Base-by-base conservation (phyloP, 2,329 filamentous ascomycete genomes). In the Tetracladium maxilliforme region DNA sequence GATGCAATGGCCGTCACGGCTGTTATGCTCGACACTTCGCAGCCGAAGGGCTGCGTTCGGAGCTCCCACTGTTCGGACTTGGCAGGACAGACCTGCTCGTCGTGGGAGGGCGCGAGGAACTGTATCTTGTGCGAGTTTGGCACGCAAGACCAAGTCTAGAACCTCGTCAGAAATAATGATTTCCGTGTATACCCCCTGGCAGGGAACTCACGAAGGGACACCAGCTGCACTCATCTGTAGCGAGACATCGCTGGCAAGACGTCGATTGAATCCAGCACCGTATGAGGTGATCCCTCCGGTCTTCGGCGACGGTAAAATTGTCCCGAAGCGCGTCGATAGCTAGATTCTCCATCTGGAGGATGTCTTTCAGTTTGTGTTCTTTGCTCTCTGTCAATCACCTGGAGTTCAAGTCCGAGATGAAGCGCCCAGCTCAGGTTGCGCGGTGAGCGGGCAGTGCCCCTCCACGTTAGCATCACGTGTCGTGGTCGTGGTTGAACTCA, bases 21-120 rank as follows among this genome's bases (percentile, higher is more conserved):
- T 2, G 52, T 58, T 26, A 56, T 49, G 14, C 52, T 56, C 6
- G 50, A 56, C 14, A 56, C 51, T 30, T 53, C 44, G 26, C 51
- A 56, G 13, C 54, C 53, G 2, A 57, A 30, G 2, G 47, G 43
- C 6, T 34, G 41, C 12, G 52, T 50, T 11, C 54, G 44, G 6
- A 58, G 25, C 31, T 56, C 54, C 54, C 52, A 58, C 11, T 51
- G 37, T 40, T 59, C 58, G 6, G 52, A 52, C 51, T 51, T 56
- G 30, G 64, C 50, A 6, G 65, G 66, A 33, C 65, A 70, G 7
- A 67, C 48, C 24, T 59, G 42, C 20, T 56, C 45, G 28, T 66
- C 48, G 36, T 51, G 58, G 3, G 58, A 54, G 3, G 64, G 65
- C 3, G 62, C 62, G 10, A 70, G 45, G 16, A 63, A 38, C 1